Evolutionary conservation across 805 yeast species (phyloP), one percentile per base, ranked within the genome.

Genomic region (Hemisphaericaspora nanyangensis): DNA sequence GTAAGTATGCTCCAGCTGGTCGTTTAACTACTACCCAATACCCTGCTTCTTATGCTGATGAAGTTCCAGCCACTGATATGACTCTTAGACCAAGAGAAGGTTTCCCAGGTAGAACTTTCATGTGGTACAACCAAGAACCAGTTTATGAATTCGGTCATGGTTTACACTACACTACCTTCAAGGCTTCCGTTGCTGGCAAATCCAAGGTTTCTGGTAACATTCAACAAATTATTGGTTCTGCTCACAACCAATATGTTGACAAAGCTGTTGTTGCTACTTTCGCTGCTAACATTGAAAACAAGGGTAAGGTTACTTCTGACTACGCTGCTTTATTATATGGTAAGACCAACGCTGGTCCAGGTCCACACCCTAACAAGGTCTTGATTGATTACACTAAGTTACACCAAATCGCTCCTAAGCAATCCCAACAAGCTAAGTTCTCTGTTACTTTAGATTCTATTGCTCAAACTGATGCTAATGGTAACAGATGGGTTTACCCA

Each of bases 61-160:
- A 36, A 25, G 39, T 36, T 26, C 34, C 39, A 36, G 30, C 30
- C 34, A 36, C 39, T 26, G 39, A 36, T 30, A 36, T 36, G 39
- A 22, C 34, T 17, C 18, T 36, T 17, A 36, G 39, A 36, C 39
- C 39, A 36, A 36, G 39, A 29, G 7, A 31, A n/a, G 33, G 29
- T 17, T 29, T 16, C 30, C 39, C 39, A 36, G 39, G 39, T 30
- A 40, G 44, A 32, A 37, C 39, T 17, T 40, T 31, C 27, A 31
- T 32, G 20, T 40, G 39, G 38, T 37, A 37, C 20, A 37, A 38
- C 18, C 28, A 31, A 13, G 31, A 39, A 28, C 44, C 44, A 37
- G 36, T 39, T 17, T 40, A 40, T 31, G 44, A 37, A 32, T 40
- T 37, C 18, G 44, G 44, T 31, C 29, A 33, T 25, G 44, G 44